These are phyloP conservation scores for Porphyra umbilicalis DNA, from an alignment of 31 red algal genomes.

Conservation along the genomic window DNA sequence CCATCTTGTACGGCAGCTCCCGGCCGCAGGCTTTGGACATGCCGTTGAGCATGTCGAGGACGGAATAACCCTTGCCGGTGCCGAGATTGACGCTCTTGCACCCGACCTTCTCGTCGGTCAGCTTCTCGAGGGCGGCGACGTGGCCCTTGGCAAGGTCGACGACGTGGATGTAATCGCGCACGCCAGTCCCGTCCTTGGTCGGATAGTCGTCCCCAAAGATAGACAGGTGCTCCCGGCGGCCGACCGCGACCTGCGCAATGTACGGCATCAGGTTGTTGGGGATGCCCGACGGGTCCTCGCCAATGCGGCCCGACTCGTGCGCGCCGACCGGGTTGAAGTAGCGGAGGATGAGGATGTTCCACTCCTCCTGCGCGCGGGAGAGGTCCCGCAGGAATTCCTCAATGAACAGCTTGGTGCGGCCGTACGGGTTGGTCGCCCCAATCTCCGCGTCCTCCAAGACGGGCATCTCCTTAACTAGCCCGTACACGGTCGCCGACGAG, in stretches of 20 bases:
- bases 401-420: conserved; percentile 97
- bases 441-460: conserved; percentile 71
- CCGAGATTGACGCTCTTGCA: conserved; percentile 92
- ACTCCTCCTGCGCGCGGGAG: conserved; percentile 42
- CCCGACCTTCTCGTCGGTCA: conserved; percentile 35
- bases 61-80: conserved; percentile 83
- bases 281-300: conserved; percentile 94
- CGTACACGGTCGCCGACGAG: conserved; percentile 99
- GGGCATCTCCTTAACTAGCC: conserved; percentile 77
- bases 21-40: conserved; percentile 82
- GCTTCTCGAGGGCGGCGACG: conserved; percentile 82
- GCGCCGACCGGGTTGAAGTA: conserved; percentile 99
- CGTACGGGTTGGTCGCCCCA: conserved; percentile 95
- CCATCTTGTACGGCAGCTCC: conserved; percentile 58
- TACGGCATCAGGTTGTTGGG: conserved; percentile 99
- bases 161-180: conserved; percentile 99
- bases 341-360: conserved; percentile 89
- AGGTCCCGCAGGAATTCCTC: conserved; percentile 95
- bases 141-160: conserved; percentile 98
- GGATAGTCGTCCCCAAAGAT: conserved; percentile 96
- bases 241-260: conserved; percentile 99
- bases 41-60: conserved; percentile 84
- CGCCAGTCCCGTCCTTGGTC: conserved; percentile 95
- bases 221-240: conserved; percentile 66
- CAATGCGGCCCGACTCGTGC: conserved; percentile 79